Percentiles rank a stretch among this genome's conserved stretches.
Conservation (phyloP, 140 eudicot species). For the Senecio squalidus region DNA sequence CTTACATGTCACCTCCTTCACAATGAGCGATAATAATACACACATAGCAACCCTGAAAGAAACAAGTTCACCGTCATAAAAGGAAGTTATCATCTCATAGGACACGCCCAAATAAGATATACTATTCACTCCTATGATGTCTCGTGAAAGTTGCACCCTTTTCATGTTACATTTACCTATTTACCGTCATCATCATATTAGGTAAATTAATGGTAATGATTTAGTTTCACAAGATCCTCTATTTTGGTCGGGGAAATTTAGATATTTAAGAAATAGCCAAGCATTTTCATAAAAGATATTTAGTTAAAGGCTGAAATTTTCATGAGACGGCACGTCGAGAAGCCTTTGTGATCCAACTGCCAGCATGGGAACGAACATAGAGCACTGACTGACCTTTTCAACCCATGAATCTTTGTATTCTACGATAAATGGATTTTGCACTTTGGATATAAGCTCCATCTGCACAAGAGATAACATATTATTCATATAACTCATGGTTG, state of each 20-base stretch:
- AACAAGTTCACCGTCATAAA: conserved; percentile 4
- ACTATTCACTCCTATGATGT: background rate
- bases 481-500: background rate
- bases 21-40: conserved; percentile 90
- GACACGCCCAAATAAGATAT: background rate
- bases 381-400: conserved; percentile 97
- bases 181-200: background rate
- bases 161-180: background rate
- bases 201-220: background rate
- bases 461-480: conserved; percentile 32
- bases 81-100: background rate
- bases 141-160: background rate
- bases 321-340: conserved; percentile 1
- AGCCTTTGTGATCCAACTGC: conserved; percentile 1
- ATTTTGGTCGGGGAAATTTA: background rate
- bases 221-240: background rate
- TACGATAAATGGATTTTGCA: conserved; percentile 78
- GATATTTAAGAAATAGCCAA: conserved; percentile 2
- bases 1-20: conserved; percentile 99
- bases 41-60: conserved; percentile 93
- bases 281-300: background rate
- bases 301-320: background rate
- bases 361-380: background rate
- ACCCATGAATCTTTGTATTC: conserved; percentile 99
- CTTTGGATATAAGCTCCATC: conserved; percentile 95